Evolutionary conservation across 1,284 basidiomycete genomes (phyloP), one percentile per base, ranked within the genome.

Genomic region (Rhodotorula sp.): DNA sequence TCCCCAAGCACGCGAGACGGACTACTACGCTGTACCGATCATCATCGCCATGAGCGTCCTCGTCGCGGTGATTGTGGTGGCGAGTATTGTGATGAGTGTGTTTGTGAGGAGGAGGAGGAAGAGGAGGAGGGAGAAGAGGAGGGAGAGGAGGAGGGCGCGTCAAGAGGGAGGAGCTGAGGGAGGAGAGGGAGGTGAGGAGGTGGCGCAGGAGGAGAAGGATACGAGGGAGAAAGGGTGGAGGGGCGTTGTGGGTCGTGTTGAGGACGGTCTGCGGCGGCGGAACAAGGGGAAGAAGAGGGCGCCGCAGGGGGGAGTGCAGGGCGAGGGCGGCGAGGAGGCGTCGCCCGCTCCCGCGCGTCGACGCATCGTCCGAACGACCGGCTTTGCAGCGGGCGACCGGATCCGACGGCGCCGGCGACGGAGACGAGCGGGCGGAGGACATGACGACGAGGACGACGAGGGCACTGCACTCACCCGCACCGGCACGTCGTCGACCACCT

Each of bases 1-100:
- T n/a, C 56, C 71, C 11, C 47, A 54, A 20, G 58, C 65, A 11
- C 59, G 73, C 30, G 66, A 70, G 27, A 75, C 74, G 2, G 48
- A 66, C n/a, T 73, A 58, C 53, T 75, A 75, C 65, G 71, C 71
- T 59, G 71, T 75, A 7, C 74, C 71, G 13, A 62, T 75, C 62
- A 73, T 75, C 39, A 64, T 75, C 34, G 58, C 74, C 36, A 70
- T 75, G 65, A 61, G 56, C 3, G 63, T 75, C 4, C 64, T 75
- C 48, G 66, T 75, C 29, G 71, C 74, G 13, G 62, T 75, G 22
- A 59, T 67, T 7, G 67, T 73, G 30, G 62, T 71, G 27, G 62
- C 52, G 10, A 60, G 68, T 20, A 66, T 75, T 20, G 47, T 75
- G 15, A 67, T 62, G 15, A 63, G 60, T 29, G 68, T 73, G 19